Percentiles rank a stretch among this genome's conserved stretches.
These are phyloP conservation scores for Fragaria iinumae DNA, from an alignment of 306 rosid species.

Conservation along the genomic window DNA sequence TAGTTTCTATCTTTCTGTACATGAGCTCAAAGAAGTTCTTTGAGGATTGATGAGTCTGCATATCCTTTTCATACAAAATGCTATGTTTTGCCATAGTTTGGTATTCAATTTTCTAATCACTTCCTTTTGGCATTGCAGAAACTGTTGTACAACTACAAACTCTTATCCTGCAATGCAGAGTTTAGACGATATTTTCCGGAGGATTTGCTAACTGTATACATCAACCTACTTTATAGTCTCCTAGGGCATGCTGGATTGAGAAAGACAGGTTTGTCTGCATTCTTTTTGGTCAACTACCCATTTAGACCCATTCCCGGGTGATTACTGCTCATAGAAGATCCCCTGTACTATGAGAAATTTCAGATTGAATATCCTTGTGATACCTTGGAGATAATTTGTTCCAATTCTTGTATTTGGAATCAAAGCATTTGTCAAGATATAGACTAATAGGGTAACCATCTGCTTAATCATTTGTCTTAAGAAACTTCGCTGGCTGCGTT, in stretches of 20 bases:
- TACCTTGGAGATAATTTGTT: background rate
- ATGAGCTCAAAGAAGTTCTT: background rate
- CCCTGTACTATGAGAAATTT: background rate
- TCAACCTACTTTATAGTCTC: background rate
- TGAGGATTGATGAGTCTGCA: background rate
- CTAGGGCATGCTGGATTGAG: constrained; percentile 9
- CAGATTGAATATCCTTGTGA: background rate
- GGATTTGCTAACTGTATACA: background rate
- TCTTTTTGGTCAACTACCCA: background rate
- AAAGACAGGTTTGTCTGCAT: constrained; percentile 11
- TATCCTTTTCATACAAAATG: background rate
- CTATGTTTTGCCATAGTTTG: background rate
- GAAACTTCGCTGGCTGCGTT: constrained; percentile 25
- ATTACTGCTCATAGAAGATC: constrained; percentile 9
- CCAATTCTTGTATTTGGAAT: background rate
- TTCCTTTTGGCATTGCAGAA: constrained; percentile 5
- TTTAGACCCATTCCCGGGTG: background rate
- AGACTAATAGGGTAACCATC: background rate
- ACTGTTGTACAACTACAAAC: background rate
- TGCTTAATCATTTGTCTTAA: background rate
- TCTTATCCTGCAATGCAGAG: background rate
- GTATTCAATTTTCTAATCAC: background rate
- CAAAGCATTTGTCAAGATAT: background rate
- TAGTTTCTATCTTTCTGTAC: background rate
- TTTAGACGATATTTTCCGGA: background rate